Conservation (phyloP, 2,329 filamentous ascomycete species). For the Tricladium varicosporioides region DNA sequence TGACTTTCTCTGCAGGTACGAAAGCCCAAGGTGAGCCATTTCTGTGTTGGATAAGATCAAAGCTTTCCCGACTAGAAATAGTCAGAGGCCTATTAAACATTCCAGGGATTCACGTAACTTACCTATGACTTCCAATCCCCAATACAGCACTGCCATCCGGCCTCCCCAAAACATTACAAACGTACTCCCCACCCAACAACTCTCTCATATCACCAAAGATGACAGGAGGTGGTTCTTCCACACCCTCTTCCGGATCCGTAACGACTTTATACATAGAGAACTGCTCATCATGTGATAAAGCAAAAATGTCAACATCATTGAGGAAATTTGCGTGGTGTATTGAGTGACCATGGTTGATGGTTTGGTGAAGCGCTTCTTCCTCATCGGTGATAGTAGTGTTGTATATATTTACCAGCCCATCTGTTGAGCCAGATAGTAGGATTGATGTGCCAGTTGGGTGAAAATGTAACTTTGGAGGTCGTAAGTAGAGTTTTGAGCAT, state of each 20-base stretch:
- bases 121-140: conserved; percentile 68
- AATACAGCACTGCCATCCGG: conserved; percentile 59
- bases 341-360: conserved; percentile 74
- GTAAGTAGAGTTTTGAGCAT: conserved; percentile 26
- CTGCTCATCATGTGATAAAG: conserved; percentile 75
- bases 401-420: conserved; percentile 76
- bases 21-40: conserved; percentile 53
- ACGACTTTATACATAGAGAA: conserved; percentile 70
- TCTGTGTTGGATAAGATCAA: conserved; percentile 59
- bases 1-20: conserved; percentile 53
- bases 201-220: conserved; percentile 69
- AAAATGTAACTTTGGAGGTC: conserved; percentile 50
- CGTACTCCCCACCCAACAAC: conserved; percentile 68
- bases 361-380: conserved; percentile 74
- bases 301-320: conserved; percentile 62
- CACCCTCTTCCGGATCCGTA: conserved; percentile 59
- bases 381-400: conserved; percentile 69
- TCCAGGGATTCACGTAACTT: conserved; percentile 36
- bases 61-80: conserved; percentile 48
- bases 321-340: conserved; percentile 75
- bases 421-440: conserved; percentile 74
- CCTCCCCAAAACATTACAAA: conserved; percentile 64
- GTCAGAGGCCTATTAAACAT: background rate
- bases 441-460: conserved; percentile 59
- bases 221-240: conserved; percentile 44